Conservation (phyloP, 2,329 filamentous ascomycete species). For the Penicillium sp. region DNA sequence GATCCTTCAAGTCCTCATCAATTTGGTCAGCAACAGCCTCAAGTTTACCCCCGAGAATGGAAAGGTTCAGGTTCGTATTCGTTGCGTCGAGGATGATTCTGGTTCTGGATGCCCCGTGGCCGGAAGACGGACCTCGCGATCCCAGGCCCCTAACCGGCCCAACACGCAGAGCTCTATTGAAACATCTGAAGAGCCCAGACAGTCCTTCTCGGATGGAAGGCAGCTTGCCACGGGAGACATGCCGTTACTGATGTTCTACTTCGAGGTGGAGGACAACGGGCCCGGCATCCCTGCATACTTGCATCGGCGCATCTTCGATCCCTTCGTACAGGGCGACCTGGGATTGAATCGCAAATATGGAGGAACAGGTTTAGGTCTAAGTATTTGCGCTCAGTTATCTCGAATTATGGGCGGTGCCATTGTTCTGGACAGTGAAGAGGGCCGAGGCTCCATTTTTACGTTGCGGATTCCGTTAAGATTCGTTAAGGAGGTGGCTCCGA, state of each 20-base stretch:
- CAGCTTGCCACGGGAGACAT: not conserved
- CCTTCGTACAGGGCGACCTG: constrained; percentile 89
- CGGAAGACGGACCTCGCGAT: not conserved
- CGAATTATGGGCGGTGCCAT: constrained; percentile 79
- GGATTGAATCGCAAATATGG: constrained; percentile 87
- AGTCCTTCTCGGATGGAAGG: not conserved
- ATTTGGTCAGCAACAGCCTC: constrained; percentile 80
- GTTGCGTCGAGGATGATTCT: constrained; percentile 52
- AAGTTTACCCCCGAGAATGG: constrained; percentile 84
- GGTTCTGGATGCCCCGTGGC: not conserved
- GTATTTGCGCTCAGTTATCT: constrained; percentile 84
- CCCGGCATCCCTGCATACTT: constrained; percentile 78
- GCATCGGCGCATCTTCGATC: constrained; percentile 83
- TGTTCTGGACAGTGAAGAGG: constrained; percentile 66
- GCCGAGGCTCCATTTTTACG: constrained; percentile 75
- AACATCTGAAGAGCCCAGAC: not conserved
- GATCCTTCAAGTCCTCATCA: constrained; percentile 80
- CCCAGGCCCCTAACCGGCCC: not conserved
- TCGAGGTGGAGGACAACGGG: constrained; percentile 84
- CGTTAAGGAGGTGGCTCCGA: constrained; percentile 62
- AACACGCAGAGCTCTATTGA: not conserved
- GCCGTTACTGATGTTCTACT: constrained; percentile 66
- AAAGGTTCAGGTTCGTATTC: constrained; percentile 72
- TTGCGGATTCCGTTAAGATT: constrained; percentile 80
- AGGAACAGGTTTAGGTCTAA: constrained; percentile 82